A percentile compares a stretch with the other conserved stretches of the same genome.
phyloP scores from a whole-genome alignment of 768 basidiomycete species.

The Serendipita sp. region DNA sequence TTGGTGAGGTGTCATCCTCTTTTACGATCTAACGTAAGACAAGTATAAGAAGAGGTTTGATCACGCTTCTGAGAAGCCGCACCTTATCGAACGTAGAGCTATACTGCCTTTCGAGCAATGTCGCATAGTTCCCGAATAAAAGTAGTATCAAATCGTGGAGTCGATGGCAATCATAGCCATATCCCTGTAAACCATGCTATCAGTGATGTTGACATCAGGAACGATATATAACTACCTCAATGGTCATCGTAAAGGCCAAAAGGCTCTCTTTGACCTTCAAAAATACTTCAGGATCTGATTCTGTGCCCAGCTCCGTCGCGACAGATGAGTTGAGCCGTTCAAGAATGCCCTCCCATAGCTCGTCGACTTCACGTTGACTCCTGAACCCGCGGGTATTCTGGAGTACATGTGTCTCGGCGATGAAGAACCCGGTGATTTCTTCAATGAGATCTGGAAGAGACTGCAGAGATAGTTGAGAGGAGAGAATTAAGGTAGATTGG shows the following conservation, averaged over 20 bases:
- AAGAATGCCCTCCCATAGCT: constrained; percentile 84
- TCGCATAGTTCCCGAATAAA: constrained; percentile 80
- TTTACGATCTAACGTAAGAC: constrained; percentile 49
- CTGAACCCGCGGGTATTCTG: constrained; percentile 80
- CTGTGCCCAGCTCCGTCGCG: constrained; percentile 50
- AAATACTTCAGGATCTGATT: constrained; percentile 69
- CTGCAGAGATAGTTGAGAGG: constrained; percentile 46
- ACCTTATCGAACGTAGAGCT: constrained; percentile 70
- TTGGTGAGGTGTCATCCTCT: constrained; percentile 79
- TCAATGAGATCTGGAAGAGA: constrained; percentile 67
- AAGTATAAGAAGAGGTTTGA: neutral
- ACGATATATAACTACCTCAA: constrained; percentile 46
- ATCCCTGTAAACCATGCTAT: constrained; percentile 38
- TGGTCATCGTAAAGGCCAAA: constrained; percentile 73
- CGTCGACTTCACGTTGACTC: constrained; percentile 81
- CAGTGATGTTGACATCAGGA: neutral
- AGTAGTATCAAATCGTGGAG: constrained; percentile 74
- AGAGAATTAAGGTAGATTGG: constrained; percentile 92
- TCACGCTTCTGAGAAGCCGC: constrained; percentile 15
- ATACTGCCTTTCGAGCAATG: constrained; percentile 67
- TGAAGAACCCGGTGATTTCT: constrained; percentile 95
- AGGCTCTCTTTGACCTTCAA: constrained; percentile 71
- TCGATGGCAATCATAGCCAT: constrained; percentile 70
- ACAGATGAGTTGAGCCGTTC: constrained; percentile 57
- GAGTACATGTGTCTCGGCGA: constrained; percentile 86